Percentiles rank a stretch among this genome's conserved stretches.
Evolutionary conservation across 2,329 filamentous ascomycete genomes (phyloP).

Genomic region (Aspergillus uvarum): DNA sequence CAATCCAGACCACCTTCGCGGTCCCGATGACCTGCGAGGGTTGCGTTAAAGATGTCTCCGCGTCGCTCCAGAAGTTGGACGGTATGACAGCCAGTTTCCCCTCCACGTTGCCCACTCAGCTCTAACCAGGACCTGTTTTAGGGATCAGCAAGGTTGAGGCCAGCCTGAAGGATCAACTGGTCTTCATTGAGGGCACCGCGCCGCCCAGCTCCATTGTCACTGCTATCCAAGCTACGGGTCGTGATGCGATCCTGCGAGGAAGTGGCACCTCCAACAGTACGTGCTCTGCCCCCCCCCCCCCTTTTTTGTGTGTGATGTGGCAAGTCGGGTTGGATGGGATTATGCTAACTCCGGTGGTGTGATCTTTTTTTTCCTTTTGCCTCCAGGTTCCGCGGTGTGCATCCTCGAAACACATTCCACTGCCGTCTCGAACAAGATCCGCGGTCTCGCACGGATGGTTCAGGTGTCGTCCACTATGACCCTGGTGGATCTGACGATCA

Average conservation of each 20-base stretch:
- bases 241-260: slow-evolving; percentile 90
- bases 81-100: slow-evolving; percentile 44
- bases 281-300: slow-evolving; percentile 15
- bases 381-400: slow-evolving; percentile 64
- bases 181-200: slow-evolving; percentile 83
- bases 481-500: slow-evolving; percentile 82
- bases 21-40: slow-evolving; percentile 89
- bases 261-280: slow-evolving; percentile 80
- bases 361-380: slow-evolving; percentile 1
- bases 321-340: neutral
- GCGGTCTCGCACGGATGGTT: slow-evolving; percentile 89
- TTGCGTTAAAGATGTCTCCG: slow-evolving; percentile 84
- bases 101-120: neutral
- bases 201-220: slow-evolving; percentile 85
- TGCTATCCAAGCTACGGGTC: slow-evolving; percentile 83
- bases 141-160: slow-evolving; percentile 82
- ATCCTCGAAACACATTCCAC: slow-evolving; percentile 83
- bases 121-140: slow-evolving; percentile 26
- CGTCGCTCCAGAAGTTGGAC: slow-evolving; percentile 70
- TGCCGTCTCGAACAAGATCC: slow-evolving; percentile 65
- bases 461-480: slow-evolving; percentile 78
- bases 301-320: neutral
- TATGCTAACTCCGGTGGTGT: neutral
- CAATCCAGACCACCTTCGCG: slow-evolving; percentile 78
- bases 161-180: slow-evolving; percentile 76